Conservation (phyloP, 1,139 yeast genomes). For the Taphrina betulina region DNA sequence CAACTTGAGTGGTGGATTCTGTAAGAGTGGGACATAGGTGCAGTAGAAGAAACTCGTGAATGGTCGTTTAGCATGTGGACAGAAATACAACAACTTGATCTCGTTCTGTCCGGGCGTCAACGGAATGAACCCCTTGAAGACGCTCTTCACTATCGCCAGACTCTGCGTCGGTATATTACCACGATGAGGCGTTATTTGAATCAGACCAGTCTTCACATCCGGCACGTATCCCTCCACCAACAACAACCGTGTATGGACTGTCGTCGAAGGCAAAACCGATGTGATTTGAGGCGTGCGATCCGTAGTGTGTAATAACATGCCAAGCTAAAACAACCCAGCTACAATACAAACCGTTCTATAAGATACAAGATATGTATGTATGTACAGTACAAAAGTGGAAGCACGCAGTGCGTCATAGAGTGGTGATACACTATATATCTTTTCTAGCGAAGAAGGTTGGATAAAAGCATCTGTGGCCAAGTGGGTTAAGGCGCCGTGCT, state of each 20-base stretch:
- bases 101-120: conserved; percentile 64
- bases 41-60: conserved; percentile 5
- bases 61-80: conserved; percentile 2
- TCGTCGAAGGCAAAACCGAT: conserved; percentile 27
- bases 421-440: no score
- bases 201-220: conserved; percentile 36
- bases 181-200: conserved; percentile 50
- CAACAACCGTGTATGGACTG: conserved; percentile 43
- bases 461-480: neutral
- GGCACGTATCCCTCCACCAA: conserved; percentile 44
- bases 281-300: conserved; percentile 14
- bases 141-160: conserved; percentile 68
- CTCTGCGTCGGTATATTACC: conserved; percentile 66
- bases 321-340: no score
- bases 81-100: conserved; percentile 42
- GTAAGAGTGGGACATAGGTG: conserved; percentile 57
- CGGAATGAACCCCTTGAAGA: conserved; percentile 74
- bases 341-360: no score
- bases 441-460: no score
- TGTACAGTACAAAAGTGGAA: no score
- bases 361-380: no score
- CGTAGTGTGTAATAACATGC: no score
- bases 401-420: no score
- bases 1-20: conserved; percentile 77
- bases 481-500: conserved; percentile 21